A percentile compares a stretch with the other conserved stretches of the same genome.
These are phyloP conservation scores for Leccinum arenicola DNA, from an alignment of 768 basidiomycete species.

Conservation along the genomic window DNA sequence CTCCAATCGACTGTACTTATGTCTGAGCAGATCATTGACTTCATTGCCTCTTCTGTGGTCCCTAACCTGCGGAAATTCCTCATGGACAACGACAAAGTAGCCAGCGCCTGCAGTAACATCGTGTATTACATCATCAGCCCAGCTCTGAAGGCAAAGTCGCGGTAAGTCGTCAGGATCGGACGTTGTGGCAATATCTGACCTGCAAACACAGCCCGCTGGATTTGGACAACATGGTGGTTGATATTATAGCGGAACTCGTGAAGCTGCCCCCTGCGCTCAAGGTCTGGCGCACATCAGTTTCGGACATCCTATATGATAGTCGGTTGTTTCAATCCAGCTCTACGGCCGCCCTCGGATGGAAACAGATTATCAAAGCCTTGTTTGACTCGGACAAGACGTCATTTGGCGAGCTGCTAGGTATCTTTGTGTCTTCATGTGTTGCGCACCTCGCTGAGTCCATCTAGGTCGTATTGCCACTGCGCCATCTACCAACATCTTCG, in stretches of 20 bases:
- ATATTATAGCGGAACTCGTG: conserved; percentile 76
- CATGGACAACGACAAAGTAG: conserved; percentile 80
- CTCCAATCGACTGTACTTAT: conserved; percentile 6
- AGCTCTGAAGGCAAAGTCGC: conserved; percentile 71
- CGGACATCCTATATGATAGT: conserved; percentile 81
- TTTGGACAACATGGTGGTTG: conserved; percentile 62
- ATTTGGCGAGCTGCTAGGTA: conserved; percentile 81
- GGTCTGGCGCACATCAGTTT: conserved; percentile 78
- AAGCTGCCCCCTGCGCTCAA: conserved; percentile 74
- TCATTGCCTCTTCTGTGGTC: conserved; percentile 64
- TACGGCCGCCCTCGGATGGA: conserved; percentile 62
- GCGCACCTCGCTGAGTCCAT: conserved; percentile 22
- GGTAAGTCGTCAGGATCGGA: conserved; percentile 40
- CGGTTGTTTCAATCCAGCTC: conserved; percentile 80
- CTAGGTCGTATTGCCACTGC: conserved; percentile 75
- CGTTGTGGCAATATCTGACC: conserved; percentile 5
- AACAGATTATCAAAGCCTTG: conserved; percentile 69
- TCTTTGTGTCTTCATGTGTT: conserved; percentile 31
- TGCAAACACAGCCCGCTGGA: conserved; percentile 65
- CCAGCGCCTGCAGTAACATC: conserved; percentile 77
- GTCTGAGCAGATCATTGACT: conserved; percentile 60
- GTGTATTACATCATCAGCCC: conserved; percentile 82
- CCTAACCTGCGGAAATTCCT: conserved; percentile 78
- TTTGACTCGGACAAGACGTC: conserved; percentile 87
- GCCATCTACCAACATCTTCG: conserved; percentile 94